These are phyloP conservation scores for Fusarium ramigenum DNA, from an alignment of 2,329 filamentous ascomycete genomes.

Conservation along the genomic window DNA sequence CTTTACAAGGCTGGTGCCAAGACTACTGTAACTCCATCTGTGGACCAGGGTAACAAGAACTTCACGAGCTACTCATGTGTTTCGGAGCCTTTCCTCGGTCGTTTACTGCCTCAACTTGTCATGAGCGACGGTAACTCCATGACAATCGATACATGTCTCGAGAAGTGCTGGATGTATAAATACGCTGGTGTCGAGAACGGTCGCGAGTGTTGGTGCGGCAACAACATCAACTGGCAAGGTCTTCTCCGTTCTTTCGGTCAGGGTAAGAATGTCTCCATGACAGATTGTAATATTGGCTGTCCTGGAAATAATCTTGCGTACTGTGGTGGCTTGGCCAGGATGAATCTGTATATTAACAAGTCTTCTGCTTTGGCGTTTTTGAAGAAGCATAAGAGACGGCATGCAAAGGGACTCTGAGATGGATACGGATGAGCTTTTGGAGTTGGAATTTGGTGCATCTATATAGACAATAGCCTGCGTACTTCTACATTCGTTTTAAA, in stretches of 20 bases:
- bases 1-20: constrained; percentile 44
- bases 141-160: constrained; percentile 48
- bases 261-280: constrained; percentile 44
- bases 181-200: constrained; percentile 52
- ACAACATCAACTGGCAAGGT: constrained; percentile 44
- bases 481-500: not conserved
- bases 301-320: constrained; percentile 46
- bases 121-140: constrained; percentile 46
- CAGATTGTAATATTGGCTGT: constrained; percentile 48
- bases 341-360: constrained; percentile 48
- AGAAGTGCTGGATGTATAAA: constrained; percentile 47
- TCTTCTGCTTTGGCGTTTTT: constrained; percentile 10
- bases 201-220: constrained; percentile 52
- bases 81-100: constrained; percentile 46
- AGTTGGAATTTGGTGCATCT: not conserved
- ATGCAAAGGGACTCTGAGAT: not conserved
- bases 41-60: constrained; percentile 48
- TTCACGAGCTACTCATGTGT: constrained; percentile 52
- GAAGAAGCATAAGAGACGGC: constrained; percentile 12
- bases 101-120: constrained; percentile 44
- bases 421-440: rapidly evolving
- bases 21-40: constrained; percentile 28
- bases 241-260: constrained; percentile 23
- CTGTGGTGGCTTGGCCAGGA: constrained; percentile 45
- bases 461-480: not conserved